Evolutionary conservation across 345 rosid genomes (phyloP), one percentile per base, ranked within the genome.

Genomic region (Turnera subulata): DNA sequence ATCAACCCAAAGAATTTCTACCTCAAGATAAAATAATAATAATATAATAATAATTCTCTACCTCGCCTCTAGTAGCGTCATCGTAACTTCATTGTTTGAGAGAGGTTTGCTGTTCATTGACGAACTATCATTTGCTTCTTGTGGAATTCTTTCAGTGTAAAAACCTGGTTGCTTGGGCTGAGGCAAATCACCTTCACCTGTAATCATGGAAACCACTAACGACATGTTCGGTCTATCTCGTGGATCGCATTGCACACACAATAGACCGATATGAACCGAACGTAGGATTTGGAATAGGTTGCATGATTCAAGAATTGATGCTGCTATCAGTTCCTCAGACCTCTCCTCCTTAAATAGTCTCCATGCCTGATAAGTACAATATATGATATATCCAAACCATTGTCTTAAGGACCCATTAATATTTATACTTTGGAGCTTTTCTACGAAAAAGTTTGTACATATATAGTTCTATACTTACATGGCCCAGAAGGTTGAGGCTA

Each of bases 151-250:
- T 23, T 48, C 52, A 22, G 52, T 20, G 26, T 20, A 48, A 22
- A 48, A 48, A 20, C 52, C 52, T 48, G 52, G 52, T 12, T 48
- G 25, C 13, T 48, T 48, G 12, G 52, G 52, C 52, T 48, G 16
- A 20, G 52, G 52, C 29, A 48, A 14, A 4, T 13, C 1, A 11
- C 14, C 32, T 10, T 48, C 29, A 22, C 14, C 29, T 0, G 25
- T 11, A 1, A 48, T 13, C 52, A 48, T 48, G 16, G 13, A 13
- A 48, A 1, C 32, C 1, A 22, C 52, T 2, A 0, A 0, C 22
- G 52, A 11, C 52, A 48, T 48, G 24, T 1, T 22, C 22, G 52
- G 52, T 23, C 52, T 48, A 13, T 48, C 32, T 20, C 11, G 25
- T 22, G 52, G 52, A 21, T 11, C 13, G 8, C 22, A 16, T 48